Evolutionary conservation across 768 basidiomycete species (phyloP), one percentile per base, ranked within the genome.

Genomic region (Brasilioporus rufonigricans): DNA sequence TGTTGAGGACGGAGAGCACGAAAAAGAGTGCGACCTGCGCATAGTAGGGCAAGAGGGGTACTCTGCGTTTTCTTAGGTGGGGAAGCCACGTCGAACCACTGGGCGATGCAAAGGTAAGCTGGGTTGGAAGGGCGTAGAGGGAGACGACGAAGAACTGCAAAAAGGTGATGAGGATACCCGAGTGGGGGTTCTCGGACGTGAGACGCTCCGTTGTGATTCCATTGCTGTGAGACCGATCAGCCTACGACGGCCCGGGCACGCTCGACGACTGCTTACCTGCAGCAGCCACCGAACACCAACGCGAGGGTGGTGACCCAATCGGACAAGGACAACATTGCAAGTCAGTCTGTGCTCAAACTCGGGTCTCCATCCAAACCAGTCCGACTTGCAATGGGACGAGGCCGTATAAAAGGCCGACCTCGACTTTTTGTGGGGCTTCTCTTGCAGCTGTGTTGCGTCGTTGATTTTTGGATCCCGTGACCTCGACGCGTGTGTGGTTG

Each of bases 261-360:
- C 7, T 23, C 7, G 59, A 6, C 71, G 66, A n/a, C n/a, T n/a
- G n/a, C n/a, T n/a, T 36, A 81, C 80, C 86, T 85, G 77, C 94
- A 97, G 71, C 94, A 97, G 1, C 94, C 94, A 2, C 92, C 93
- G 65, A 97, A 95, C 11, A 94, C 81, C 21, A 94, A 75, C 1
- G 83, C 74, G 24, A 95, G 68, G 1, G 91, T 85, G 11, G 83
- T 71, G 9, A 79, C 52, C 90, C 88, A 93, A 31, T 69, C 70
- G 13, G 68, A 58, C 31, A 24, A 4, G 36, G 65, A 61, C 40
- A 64, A 19, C 63, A 63, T 60, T 16, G 31, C 19, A 19, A 5
- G 11, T 19, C n/a, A 23, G 57, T 35, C 49, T 35, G 41, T 7
- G 11, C 29, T 38, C 43, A 31, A 43, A 43, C n/a, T n/a, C n/a